Evolutionary conservation across 331 rosid species (phyloP).

Genomic region (Erythrophleum ivorense): DNA sequence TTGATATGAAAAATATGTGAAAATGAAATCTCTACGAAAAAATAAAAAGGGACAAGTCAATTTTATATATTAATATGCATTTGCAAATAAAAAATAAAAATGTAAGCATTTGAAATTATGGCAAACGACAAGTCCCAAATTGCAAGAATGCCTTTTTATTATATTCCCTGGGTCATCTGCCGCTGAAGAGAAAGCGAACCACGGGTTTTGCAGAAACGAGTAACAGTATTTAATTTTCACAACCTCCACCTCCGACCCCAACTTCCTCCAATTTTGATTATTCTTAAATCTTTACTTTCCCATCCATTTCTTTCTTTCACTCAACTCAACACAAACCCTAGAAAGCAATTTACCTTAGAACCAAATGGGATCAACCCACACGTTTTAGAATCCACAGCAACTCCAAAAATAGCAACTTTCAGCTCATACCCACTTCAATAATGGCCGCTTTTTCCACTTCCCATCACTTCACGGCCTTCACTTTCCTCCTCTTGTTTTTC

Average conservation of each 20-base stretch:
- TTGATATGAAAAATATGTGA: not conserved
- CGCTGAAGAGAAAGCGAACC: constrained; percentile 54
- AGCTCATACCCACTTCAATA: constrained; percentile 58
- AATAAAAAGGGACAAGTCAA: too few relatives aligned
- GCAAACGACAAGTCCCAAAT: constrained; percentile 9
- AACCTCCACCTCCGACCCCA: constrained; percentile 55
- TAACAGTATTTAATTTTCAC: constrained; percentile 71
- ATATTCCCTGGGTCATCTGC: constrained; percentile 54
- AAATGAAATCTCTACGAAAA: not conserved
- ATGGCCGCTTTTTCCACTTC: constrained; percentile 64
- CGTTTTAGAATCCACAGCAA: constrained; percentile 37
- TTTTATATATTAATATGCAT: too few relatives aligned
- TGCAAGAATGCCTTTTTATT: constrained; percentile 42
- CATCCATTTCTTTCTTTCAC: constrained; percentile 52
- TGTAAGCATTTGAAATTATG: constrained; percentile 19
- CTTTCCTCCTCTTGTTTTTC: constrained; percentile 55
- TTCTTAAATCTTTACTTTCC: constrained; percentile 23
- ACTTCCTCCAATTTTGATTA: constrained; percentile 44
- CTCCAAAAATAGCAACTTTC: constrained; percentile 49
- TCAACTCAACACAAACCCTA: constrained; percentile 71
- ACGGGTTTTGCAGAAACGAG: constrained; percentile 54
- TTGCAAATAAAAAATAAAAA: too few relatives aligned
- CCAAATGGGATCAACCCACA: constrained; percentile 53
- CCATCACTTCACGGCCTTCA: constrained; percentile 40
- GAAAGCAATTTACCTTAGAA: constrained; percentile 45